phyloP scores from a whole-genome alignment of 805 yeast species.

The Brettanomyces nanus region DNA sequence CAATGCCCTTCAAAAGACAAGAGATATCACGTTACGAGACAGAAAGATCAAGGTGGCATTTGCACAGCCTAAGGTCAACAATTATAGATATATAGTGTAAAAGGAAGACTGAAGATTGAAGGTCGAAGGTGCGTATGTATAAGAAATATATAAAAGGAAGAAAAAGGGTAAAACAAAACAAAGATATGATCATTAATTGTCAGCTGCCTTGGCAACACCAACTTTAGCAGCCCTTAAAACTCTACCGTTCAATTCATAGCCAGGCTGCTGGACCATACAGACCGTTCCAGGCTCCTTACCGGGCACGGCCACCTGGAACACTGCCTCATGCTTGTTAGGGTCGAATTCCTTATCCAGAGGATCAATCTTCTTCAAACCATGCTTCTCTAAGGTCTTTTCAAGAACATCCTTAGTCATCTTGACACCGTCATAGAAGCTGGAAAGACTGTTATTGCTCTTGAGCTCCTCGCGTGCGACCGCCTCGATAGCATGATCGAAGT shows the following conservation, averaged over 20 bases:
- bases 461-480: slow-evolving; percentile 61
- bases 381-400: slow-evolving; percentile 71
- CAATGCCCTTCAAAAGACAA: slow-evolving; percentile 36
- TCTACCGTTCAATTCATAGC: slow-evolving; percentile 77
- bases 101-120: not conserved
- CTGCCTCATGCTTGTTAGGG: slow-evolving; percentile 89
- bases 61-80: slow-evolving; percentile 19
- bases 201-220: slow-evolving; percentile 65
- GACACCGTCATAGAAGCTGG: slow-evolving; percentile 78
- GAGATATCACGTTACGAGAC: slow-evolving; percentile 36
- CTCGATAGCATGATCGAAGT: slow-evolving; percentile 77
- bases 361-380: slow-evolving; percentile 74
- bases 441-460: slow-evolving; percentile 52
- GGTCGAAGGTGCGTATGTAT: not conserved
- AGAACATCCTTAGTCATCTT: slow-evolving; percentile 82
- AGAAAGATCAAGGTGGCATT: slow-evolving; percentile 30
- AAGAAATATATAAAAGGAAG: not conserved
- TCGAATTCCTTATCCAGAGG: slow-evolving; percentile 83
- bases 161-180: not conserved
- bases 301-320: slow-evolving; percentile 79
- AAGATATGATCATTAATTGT: slow-evolving; percentile 1
- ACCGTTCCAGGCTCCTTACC: slow-evolving; percentile 89
- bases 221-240: slow-evolving; percentile 94
- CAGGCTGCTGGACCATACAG: slow-evolving; percentile 87
- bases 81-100: slow-evolving; percentile 20